Percentiles rank a stretch among this genome's conserved stretches.
Evolutionary conservation across 192 early-diverging fungal species (phyloP).

Genomic region (Cladochytrium replicatum): DNA sequence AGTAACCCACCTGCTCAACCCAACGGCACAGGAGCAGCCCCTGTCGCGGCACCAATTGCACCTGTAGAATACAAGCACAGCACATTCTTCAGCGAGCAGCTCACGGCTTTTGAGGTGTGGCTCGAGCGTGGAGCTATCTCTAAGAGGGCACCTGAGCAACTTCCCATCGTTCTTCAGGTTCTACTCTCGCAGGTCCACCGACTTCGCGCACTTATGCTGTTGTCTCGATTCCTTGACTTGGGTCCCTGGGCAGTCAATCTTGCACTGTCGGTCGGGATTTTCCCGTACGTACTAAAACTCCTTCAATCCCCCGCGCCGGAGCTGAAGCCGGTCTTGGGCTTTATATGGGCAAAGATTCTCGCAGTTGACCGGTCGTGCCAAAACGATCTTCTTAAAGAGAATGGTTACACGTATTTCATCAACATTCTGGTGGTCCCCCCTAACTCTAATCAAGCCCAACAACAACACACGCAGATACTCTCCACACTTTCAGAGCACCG

Average conservation of each 20-base stretch:
- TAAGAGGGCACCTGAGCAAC: constrained; percentile 68
- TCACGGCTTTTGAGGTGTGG: constrained; percentile 97
- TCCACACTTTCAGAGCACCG: constrained; percentile 75
- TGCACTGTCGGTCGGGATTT: constrained; percentile 89
- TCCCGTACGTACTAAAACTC: constrained; percentile 93
- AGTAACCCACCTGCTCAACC: background rate
- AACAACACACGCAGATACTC: constrained; percentile 40
- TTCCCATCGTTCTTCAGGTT: constrained; percentile 95
- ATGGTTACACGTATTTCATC: constrained; percentile 88
- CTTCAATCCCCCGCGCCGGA: constrained; percentile 86
- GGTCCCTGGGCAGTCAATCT: constrained; percentile 91
- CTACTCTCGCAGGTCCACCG: constrained; percentile 91
- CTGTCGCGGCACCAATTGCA: constrained; percentile 10
- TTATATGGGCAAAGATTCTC: constrained; percentile 95
- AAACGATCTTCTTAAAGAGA: constrained; percentile 82
- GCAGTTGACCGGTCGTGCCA: constrained; percentile 86
- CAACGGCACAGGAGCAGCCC: constrained; percentile 23
- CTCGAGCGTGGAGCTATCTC: constrained; percentile 72
- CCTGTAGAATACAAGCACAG: constrained; percentile 63
- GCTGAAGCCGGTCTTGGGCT: constrained; percentile 85
- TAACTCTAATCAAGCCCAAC: constrained; percentile 21
- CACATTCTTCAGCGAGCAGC: constrained; percentile 91
- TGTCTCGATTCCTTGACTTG: constrained; percentile 85
- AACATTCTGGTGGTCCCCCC: constrained; percentile 71
- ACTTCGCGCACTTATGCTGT: constrained; percentile 77